Evolutionary conservation across 108 stramenopile species (phyloP).

Genomic region (Asterionellopsis glacialis): DNA sequence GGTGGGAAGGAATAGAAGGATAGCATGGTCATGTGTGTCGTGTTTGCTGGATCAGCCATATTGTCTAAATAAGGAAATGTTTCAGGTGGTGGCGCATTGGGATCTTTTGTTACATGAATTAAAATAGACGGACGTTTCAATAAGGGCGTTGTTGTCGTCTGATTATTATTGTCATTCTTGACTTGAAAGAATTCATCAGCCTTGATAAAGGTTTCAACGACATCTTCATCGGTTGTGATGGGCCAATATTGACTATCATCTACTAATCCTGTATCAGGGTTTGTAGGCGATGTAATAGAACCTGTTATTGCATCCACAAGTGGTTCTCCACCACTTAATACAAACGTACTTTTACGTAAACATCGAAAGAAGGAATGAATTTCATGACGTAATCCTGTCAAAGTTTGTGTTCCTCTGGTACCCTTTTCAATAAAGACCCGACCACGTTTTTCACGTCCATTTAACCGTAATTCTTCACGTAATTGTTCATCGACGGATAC

Average conservation of each 20-base stretch:
- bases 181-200: constrained; percentile 63
- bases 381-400: constrained; percentile 58
- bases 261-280: constrained; percentile 10
- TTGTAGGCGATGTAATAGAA: constrained; percentile 4
- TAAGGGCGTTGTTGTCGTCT: not conserved
- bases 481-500: constrained; percentile 62
- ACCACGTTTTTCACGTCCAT: constrained; percentile 82
- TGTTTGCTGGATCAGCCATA: constrained; percentile 66
- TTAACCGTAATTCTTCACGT: constrained; percentile 62
- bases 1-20: constrained; percentile 86
- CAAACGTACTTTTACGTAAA: constrained; percentile 61
- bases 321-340: constrained; percentile 61
- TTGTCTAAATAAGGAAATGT: constrained; percentile 58
- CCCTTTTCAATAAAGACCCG: constrained; percentile 71
- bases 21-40: constrained; percentile 82
- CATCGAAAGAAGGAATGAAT: constrained; percentile 76
- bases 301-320: constrained; percentile 21
- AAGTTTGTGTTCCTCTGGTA: constrained; percentile 35
- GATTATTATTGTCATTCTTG: constrained; percentile 1
- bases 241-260: constrained; percentile 27
- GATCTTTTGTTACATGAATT: constrained; percentile 70
- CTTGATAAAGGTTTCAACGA: constrained; percentile 47
- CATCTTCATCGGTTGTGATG: constrained; percentile 66
- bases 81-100: constrained; percentile 78
- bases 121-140: constrained; percentile 74